phyloP scores from a whole-genome alignment of 164 flowering plant species.

The Stephania yunnanensis region DNA sequence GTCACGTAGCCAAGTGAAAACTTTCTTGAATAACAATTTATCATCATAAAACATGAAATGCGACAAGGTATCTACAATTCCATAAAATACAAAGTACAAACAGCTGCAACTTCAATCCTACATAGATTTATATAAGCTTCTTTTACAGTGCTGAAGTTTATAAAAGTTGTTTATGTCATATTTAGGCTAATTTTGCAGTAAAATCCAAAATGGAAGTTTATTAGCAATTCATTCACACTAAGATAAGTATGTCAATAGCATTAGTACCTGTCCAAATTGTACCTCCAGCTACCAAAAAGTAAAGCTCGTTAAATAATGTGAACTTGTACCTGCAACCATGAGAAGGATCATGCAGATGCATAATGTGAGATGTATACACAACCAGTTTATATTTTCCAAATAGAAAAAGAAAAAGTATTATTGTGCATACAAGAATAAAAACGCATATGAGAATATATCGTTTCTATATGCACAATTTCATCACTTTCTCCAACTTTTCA shows the following conservation, averaged over 20 bases:
- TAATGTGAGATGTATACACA: background rate
- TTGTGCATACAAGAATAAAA: background rate
- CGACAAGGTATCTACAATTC: background rate
- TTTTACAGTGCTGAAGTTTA: background rate
- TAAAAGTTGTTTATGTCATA: background rate
- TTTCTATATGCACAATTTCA: too few relatives aligned
- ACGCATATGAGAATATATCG: background rate
- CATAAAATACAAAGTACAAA: background rate
- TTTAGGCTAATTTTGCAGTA: background rate
- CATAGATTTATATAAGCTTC: background rate
- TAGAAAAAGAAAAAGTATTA: background rate
- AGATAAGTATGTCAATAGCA: conserved; percentile 2
- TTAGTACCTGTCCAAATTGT: conserved; percentile 91
- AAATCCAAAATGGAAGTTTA: background rate
- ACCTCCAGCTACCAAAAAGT: conserved; percentile 96
- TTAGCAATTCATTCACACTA: conserved; percentile 1
- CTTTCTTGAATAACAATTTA: background rate
- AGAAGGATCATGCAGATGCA: background rate
- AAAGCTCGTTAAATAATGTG: conserved; percentile 94
- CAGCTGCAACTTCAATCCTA: background rate
- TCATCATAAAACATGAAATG: background rate
- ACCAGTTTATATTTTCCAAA: background rate
- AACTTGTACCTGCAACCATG: conserved; percentile 85
- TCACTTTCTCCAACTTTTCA: too few relatives aligned
- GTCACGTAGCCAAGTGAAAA: conserved; percentile 1